Base-by-base conservation (phyloP, 2,329 filamentous ascomycete genomes). In the Laburnicola sp. region DNA sequence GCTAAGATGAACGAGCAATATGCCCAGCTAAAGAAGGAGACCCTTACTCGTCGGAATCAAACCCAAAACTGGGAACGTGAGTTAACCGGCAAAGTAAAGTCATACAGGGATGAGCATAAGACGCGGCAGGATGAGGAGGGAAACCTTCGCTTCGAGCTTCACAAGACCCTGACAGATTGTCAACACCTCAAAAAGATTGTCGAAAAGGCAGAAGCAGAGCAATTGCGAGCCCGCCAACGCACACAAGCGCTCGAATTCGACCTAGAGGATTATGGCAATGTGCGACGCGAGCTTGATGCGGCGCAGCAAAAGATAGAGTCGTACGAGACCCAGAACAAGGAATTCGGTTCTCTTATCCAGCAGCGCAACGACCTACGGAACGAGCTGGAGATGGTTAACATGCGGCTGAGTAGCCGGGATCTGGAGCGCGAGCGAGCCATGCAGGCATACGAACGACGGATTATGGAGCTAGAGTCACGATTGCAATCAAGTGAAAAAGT, bases 21-120 rank as follows among this genome's bases (percentile, higher is more conserved):
- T 69, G 78, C 83, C 53, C 86, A 88, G 64, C 80, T 87, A 44
- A 86, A 85, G 62, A 87, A 84, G 57, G 88, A 92, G 62, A 85
- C 84, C 0, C 84, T 89, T 53, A 87, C 85, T 60, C 86, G 86
- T 38, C 84, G 88, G 30, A 84, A 82, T 34, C 81, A 91, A 60
- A 82, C 86, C 1, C 89, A 89, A 74, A 92, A 89, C 66, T 89
- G 88, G 82, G 89, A 93, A 64, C 82, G 80, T 2, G 86, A 90
- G 59, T 77, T 91, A 28, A 83, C 82, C 42, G 78, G 78, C 45
- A 90, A 88, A 70, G 75, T 91, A 37, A 82, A 83, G 56, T 75
- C 76, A 3, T 78, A 90, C 35, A 82, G 85, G 43, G 87, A 91
- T 51, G 87, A 90, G 52, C 84, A 86, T 55, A 89, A 86, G 71